Conservation (phyloP, 176 grass and related monocot genomes). For the Bonia amplexicaulis region DNA sequence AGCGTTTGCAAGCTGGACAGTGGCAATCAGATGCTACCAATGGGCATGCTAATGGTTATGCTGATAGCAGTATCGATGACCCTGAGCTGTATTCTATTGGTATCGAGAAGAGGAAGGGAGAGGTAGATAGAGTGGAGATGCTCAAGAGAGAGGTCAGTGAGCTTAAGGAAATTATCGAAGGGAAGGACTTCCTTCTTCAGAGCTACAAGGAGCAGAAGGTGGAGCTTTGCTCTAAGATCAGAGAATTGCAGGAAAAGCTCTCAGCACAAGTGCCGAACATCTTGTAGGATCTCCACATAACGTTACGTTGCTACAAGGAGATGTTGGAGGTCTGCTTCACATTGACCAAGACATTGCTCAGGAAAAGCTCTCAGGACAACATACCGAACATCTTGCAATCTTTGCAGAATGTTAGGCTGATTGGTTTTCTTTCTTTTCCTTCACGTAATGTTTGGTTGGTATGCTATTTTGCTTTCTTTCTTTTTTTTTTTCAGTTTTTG, state of each 20-base stretch:
- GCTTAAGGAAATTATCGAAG: slow-evolving; percentile 71
- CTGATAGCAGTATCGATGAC: slow-evolving; percentile 46
- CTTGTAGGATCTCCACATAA: slow-evolving; percentile 38
- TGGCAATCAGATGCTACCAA: slow-evolving; percentile 43
- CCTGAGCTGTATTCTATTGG: slow-evolving; percentile 35
- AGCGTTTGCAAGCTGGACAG: slow-evolving; percentile 30
- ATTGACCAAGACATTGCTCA: slow-evolving; percentile 20
- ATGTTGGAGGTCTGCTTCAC: slow-evolving; percentile 39
- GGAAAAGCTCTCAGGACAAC: slow-evolving; percentile 38
- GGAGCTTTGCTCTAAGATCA: slow-evolving; percentile 69
- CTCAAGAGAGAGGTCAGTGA: slow-evolving; percentile 63
- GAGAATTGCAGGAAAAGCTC: slow-evolving; percentile 72
- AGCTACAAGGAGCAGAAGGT: slow-evolving; percentile 91
- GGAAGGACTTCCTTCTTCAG: slow-evolving; percentile 88
- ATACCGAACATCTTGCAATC: slow-evolving; percentile 43
- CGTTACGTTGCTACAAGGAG: slow-evolving; percentile 26
- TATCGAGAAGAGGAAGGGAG: slow-evolving; percentile 50
- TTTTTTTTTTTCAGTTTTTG: not conserved
- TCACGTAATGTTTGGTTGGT: not conserved
- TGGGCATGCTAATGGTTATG: slow-evolving; percentile 51
- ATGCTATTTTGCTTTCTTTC: not conserved
- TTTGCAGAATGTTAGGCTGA: slow-evolving; percentile 19
- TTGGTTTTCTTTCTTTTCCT: not conserved
- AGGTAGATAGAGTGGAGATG: slow-evolving; percentile 48
- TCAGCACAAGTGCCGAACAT: slow-evolving; percentile 68